Percentiles rank a stretch among this genome's conserved stretches.
phyloP scores from a whole-genome alignment of 768 basidiomycete genomes.

The Sarcodon aspratus region DNA sequence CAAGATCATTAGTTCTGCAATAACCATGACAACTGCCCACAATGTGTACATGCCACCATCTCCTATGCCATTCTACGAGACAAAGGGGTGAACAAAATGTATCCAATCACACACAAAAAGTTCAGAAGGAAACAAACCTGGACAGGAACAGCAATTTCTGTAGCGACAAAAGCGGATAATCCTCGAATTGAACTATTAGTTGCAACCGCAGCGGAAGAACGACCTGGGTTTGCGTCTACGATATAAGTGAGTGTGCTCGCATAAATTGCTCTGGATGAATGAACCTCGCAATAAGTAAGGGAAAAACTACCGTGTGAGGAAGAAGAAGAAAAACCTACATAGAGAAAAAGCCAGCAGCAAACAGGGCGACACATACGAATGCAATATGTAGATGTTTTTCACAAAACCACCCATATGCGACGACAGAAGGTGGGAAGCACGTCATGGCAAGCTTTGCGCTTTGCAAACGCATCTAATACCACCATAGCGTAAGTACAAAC shows the following conservation, averaged over 20 bases:
- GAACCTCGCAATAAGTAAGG: neutral
- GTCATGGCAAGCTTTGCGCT: constrained; percentile 49
- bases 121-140: constrained; percentile 29
- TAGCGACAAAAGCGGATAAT: constrained; percentile 49
- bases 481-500: neutral
- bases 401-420: constrained; percentile 71
- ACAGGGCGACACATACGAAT: constrained; percentile 60
- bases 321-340: constrained; percentile 35
- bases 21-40: constrained; percentile 40
- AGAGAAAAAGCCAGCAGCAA: constrained; percentile 60
- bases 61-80: constrained; percentile 48
- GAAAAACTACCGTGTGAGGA: constrained; percentile 2
- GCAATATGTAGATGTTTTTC: constrained; percentile 52
- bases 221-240: constrained; percentile 78
- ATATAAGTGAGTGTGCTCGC: constrained; percentile 70
- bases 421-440: constrained; percentile 45
- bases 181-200: constrained; percentile 73
- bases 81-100: neutral
- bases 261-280: constrained; percentile 38
- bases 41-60: constrained; percentile 76
- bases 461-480: constrained; percentile 56
- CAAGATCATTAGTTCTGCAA: constrained; percentile 45
- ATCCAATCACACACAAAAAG: neutral
- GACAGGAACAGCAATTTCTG: constrained; percentile 65
- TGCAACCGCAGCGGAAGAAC: constrained; percentile 66